A percentile compares a stretch with the other conserved stretches of the same genome.
phyloP scores from a whole-genome alignment of 805 yeast species.

The Saturnispora sanitii region DNA sequence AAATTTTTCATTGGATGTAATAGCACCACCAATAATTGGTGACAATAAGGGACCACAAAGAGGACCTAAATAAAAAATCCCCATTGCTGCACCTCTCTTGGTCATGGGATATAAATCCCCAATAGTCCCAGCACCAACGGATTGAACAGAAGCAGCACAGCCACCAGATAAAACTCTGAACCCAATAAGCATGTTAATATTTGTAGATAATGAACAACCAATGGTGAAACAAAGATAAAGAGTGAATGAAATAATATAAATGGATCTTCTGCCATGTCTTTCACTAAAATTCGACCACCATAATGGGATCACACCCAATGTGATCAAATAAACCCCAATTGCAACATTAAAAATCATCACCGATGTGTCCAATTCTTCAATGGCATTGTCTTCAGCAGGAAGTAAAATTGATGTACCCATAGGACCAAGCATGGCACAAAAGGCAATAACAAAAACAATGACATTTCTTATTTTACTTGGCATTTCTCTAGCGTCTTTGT shows the following conservation, averaged over 20 bases:
- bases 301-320: constrained; percentile 71
- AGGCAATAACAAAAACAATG: constrained; percentile 58
- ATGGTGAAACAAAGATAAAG: constrained; percentile 57
- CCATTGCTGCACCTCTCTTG: constrained; percentile 71
- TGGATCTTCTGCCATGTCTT: constrained; percentile 60
- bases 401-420: constrained; percentile 81
- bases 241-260: constrained; percentile 59
- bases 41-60: constrained; percentile 71
- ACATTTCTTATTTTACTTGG: constrained; percentile 38
- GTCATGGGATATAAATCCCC: constrained; percentile 60
- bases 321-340: constrained; percentile 66
- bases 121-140: constrained; percentile 85
- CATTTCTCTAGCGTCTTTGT: constrained; percentile 59
- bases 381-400: constrained; percentile 63
- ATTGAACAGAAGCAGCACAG: constrained; percentile 74
- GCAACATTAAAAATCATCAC: constrained; percentile 60
- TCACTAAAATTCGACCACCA: constrained; percentile 88
- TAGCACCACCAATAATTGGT: constrained; percentile 73
- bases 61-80: constrained; percentile 71
- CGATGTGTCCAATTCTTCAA: constrained; percentile 43
- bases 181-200: constrained; percentile 51
- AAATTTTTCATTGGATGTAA: constrained; percentile 46
- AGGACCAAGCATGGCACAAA: constrained; percentile 74
- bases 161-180: constrained; percentile 71
- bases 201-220: constrained; percentile 60